Evolutionary conservation across 2,329 filamentous ascomycete genomes (phyloP).

Genomic region (Verruconis gallopava): DNA sequence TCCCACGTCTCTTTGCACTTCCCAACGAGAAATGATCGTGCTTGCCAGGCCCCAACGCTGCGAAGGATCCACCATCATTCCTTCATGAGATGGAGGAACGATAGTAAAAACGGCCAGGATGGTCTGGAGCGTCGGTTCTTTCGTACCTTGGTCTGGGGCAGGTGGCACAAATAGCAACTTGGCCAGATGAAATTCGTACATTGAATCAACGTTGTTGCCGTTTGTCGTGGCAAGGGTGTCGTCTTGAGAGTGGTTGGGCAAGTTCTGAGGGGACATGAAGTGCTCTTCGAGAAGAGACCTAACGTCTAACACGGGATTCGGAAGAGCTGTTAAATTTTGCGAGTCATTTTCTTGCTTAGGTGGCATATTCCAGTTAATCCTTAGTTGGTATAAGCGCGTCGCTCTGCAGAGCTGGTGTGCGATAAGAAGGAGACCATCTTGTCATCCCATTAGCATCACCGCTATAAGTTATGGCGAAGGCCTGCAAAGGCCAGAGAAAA

Average conservation of each 20-base stretch:
- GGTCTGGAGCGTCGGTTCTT: conserved; percentile 44
- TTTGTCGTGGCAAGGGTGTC: conserved; percentile 17
- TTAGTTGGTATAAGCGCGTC: conserved; percentile 59
- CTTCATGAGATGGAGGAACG: conserved; percentile 29
- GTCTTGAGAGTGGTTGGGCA: conserved; percentile 17
- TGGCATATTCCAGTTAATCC: conserved; percentile 54
- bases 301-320: conserved; percentile 19
- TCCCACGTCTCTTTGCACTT: conserved; percentile 53
- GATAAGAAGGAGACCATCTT: conserved; percentile 46
- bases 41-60: conserved; percentile 51
- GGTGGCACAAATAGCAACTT: conserved; percentile 62
- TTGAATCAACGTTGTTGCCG: conserved; percentile 15
- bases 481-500: no score
- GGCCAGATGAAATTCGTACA: conserved; percentile 48
- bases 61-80: conserved; percentile 25
- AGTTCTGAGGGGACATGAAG: conserved; percentile 16
- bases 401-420: conserved; percentile 58
- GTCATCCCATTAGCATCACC: no score
- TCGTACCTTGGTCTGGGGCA: conserved; percentile 45
- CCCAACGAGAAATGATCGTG: conserved; percentile 74
- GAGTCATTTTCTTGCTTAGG: neutral
- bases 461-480: no score
- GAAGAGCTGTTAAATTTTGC: conserved; percentile 13
- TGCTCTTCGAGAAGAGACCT: conserved; percentile 16
- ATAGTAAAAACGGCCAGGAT: conserved; percentile 63